These are phyloP conservation scores for Cardamine resedifolia DNA, from an alignment of 345 rosid species.

Conservation along the genomic window DNA sequence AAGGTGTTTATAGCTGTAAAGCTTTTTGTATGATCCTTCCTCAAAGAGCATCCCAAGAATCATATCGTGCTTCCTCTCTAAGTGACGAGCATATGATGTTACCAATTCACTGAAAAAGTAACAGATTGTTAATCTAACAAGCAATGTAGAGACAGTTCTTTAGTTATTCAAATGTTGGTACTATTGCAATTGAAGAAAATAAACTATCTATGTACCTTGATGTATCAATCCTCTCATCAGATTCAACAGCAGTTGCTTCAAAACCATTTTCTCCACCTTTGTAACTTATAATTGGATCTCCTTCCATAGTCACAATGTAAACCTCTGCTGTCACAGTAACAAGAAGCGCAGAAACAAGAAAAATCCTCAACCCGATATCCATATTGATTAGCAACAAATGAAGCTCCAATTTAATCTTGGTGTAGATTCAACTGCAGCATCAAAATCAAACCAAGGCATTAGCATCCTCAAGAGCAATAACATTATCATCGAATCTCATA, in stretches of 20 bases:
- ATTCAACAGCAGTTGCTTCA: conserved; percentile 85
- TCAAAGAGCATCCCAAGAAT: conserved; percentile 86
- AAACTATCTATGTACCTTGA: conserved; percentile 50
- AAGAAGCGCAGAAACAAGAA: conserved; percentile 45
- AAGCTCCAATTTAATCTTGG: conserved; percentile 40
- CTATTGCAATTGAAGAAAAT: conserved; percentile 4
- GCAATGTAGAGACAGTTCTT: conserved; percentile 4
- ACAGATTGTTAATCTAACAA: conserved; percentile 3
- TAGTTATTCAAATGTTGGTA: background rate
- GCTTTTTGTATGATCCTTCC: conserved; percentile 73
- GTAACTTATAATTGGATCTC: conserved; percentile 89
- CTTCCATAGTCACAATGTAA: conserved; percentile 82
- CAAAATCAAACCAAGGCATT: conserved; percentile 20
- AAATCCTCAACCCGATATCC: conserved; percentile 23
- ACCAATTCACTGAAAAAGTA: conserved; percentile 65
- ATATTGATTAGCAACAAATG: conserved; percentile 13
- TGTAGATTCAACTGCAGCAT: conserved; percentile 45
- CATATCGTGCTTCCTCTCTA: conserved; percentile 89
- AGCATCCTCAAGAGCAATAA: background rate
- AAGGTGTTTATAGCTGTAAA: conserved; percentile 96
- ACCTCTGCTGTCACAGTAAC: conserved; percentile 55
- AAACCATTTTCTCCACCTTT: conserved; percentile 84
- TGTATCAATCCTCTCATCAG: conserved; percentile 81
- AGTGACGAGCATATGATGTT: conserved; percentile 77
- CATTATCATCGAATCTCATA: conserved; percentile 1